phyloP scores from a whole-genome alignment of 495 filamentous ascomycete species.

The Glarea lozoyensis region DNA sequence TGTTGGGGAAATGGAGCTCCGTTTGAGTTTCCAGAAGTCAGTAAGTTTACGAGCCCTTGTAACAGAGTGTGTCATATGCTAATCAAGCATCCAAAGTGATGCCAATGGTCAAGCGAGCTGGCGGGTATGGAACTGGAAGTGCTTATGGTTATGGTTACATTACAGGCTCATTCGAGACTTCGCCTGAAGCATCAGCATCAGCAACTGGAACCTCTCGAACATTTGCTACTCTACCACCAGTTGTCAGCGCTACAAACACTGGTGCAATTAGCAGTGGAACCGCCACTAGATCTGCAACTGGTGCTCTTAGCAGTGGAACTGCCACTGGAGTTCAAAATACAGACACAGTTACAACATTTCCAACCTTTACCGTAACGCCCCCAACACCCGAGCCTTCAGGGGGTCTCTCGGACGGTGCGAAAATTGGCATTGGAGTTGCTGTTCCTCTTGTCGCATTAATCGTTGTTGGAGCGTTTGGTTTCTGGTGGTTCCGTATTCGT shows the following conservation, averaged over 20 bases:
- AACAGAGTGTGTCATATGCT: too few relatives aligned
- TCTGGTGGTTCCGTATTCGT: neutral
- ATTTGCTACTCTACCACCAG: neutral
- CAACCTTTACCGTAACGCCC: neutral
- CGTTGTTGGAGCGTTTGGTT: neutral
- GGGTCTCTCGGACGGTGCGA: neutral
- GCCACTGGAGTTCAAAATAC: neutral
- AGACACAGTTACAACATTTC: neutral
- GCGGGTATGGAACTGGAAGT: neutral
- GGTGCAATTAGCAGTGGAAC: neutral
- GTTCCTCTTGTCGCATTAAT: slow-evolving; percentile 8
- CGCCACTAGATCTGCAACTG: neutral
- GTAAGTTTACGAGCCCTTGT: too few relatives aligned
- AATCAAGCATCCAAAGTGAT: too few relatives aligned
- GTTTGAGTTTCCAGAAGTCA: neutral
- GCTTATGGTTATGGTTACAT: neutral
- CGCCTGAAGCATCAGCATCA: neutral
- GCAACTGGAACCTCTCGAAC: neutral
- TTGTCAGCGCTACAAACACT: neutral
- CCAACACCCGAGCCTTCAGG: neutral
- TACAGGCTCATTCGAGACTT: neutral
- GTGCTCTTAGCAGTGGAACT: too few relatives aligned
- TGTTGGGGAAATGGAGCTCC: neutral
- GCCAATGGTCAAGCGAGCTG: neutral
- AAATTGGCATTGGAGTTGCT: neutral